Base-by-base conservation (phyloP, 805 yeast genomes). In the Metschnikowia colocasiae region DNA sequence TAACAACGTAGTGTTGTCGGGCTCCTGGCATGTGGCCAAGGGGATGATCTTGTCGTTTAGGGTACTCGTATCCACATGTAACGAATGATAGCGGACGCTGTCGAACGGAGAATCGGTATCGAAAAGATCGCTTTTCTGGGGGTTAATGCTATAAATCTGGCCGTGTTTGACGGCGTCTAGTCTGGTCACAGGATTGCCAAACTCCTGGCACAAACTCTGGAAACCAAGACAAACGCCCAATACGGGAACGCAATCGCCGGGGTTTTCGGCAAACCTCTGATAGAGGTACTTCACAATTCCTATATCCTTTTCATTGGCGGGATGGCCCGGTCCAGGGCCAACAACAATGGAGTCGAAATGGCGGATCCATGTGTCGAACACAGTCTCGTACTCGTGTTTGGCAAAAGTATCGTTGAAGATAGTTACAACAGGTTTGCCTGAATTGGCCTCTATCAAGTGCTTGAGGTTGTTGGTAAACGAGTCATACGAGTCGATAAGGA, bases 251-350 rank as follows among this genome's bases (percentile, higher is more conserved):
- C 60, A 54, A 8, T 43, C 42, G 4, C 22, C 20, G 2, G 49
- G 46, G 26, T 49, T 43, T 3, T 40, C 39, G 3, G 53, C 50
- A 36, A 54, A 61, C 5, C 61, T 57, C 27, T 67, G 57, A 22
- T 52, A 65, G 48, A 76, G 79, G 85, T 54, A 91, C 49, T 82
- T 78, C 13, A 91, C 79, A 9, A 89, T 75, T 0, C 96, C 97
- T 25, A 85, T 79, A 58, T 91, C 97, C 1, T 60, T 55, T 31
- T 3, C 75, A 59, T 56, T 70, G 1, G 67, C 64, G 0, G 99
- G 99, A 56, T 87, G 81, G 0, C 99, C 99, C 0, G 99, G 99
- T 0, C 99, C 99, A 0, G 99, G 99, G 0, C 99, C 99, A 7
- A 94, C 75, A 0, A 94, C 81, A 2, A 94, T 73, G 29, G 89